Evolutionary conservation across 2,329 filamentous ascomycete species (phyloP).

Genomic region (Paecilomyces dactylethromorphus): DNA sequence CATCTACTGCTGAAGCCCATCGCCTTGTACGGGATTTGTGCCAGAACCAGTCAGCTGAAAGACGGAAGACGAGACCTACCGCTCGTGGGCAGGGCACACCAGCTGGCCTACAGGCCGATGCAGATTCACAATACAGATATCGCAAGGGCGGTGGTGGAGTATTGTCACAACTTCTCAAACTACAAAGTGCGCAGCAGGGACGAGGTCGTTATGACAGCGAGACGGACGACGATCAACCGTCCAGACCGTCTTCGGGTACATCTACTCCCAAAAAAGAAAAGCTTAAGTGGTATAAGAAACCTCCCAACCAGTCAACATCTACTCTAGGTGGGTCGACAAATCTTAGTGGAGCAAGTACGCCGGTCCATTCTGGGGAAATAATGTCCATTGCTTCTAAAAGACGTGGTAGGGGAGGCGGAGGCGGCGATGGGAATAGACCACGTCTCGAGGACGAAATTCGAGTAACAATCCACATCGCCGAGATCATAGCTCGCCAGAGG

Average conservation of each 20-base stretch:
- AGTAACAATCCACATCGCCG: constrained; percentile 56
- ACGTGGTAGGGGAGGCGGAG: constrained; percentile 15
- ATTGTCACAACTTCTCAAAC: constrained; percentile 63
- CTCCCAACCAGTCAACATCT: constrained; percentile 28
- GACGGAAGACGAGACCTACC: constrained; percentile 23
- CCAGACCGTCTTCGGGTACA: constrained; percentile 20
- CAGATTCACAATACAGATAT: constrained; percentile 13
- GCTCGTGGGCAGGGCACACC: constrained; percentile 24
- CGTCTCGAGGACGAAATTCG: constrained; percentile 43
- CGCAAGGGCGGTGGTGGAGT: constrained; percentile 47
- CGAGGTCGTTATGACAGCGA: constrained; percentile 15
- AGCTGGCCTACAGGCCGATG: constrained; percentile 10
- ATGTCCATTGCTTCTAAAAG: constrained; percentile 14
- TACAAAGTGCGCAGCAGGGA: constrained; percentile 51
- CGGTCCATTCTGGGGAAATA: constrained; percentile 16
- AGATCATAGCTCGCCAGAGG: constrained; percentile 69
- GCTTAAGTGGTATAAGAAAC: constrained; percentile 38
- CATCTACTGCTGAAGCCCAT: constrained; percentile 27
- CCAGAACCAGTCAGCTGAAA: constrained; percentile 16
- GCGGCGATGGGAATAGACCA: constrained; percentile 8
- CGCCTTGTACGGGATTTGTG: constrained; percentile 31
- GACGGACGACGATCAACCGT: constrained; percentile 18
- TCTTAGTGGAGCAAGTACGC: constrained; percentile 24
- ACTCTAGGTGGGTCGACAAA: constrained; percentile 34
- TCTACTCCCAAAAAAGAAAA: constrained; percentile 31